These are phyloP conservation scores for Leishmania braziliensis DNA, from an alignment of 208 protist genomes.

Conservation along the genomic window DNA sequence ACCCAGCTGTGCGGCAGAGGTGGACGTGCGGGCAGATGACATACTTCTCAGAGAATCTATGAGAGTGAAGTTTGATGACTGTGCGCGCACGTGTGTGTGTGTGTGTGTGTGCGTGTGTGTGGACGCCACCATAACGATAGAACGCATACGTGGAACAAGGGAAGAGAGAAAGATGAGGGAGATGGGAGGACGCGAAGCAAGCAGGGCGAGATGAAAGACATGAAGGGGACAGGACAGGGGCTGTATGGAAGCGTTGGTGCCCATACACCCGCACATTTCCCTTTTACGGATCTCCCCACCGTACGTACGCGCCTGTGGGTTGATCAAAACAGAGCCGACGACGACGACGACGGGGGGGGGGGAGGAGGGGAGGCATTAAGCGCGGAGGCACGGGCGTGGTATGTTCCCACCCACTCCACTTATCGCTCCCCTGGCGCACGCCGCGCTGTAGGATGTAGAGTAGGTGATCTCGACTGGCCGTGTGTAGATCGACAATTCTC, in stretches of 20 bases:
- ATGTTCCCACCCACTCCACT: background rate
- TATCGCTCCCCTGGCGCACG: background rate
- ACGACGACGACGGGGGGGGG: background rate
- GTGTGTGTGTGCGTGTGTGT: background rate
- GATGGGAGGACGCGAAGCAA: background rate
- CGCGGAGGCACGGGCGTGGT: background rate
- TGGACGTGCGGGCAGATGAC: conserved; percentile 9
- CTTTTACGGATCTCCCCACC: background rate
- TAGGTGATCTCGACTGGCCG: background rate
- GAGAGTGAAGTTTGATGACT: background rate
- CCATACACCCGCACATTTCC: background rate
- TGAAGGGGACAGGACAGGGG: background rate
- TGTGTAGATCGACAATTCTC: background rate
- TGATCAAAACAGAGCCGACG: background rate
- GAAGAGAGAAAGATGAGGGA: background rate
- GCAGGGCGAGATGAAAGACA: background rate
- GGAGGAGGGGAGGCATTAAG: background rate
- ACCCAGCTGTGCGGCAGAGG: conserved; percentile 53
- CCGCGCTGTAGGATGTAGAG: background rate
- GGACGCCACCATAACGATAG: background rate
- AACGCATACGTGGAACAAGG: background rate
- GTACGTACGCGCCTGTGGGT: background rate
- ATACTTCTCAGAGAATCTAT: conserved; percentile 4
- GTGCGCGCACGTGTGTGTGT: background rate
- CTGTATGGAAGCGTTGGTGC: background rate